A percentile compares a stretch with the other conserved stretches of the same genome.
Evolutionary conservation across 2,329 filamentous ascomycete species (phyloP).

Genomic region (Alternaria longipes): DNA sequence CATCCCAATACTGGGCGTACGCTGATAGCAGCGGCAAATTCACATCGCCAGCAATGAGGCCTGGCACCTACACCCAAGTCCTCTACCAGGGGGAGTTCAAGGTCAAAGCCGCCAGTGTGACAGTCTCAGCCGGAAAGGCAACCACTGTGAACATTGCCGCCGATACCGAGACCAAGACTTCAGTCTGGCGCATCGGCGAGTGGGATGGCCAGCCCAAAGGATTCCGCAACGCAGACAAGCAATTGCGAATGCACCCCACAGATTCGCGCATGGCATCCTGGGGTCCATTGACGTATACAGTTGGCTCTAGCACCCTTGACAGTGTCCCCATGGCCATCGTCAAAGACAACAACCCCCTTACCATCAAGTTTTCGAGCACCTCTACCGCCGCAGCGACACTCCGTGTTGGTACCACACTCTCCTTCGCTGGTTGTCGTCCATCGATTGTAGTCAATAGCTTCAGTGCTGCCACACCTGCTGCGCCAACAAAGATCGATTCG

Average conservation of each 20-base stretch:
- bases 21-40: conserved; percentile 65
- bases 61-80: conserved; percentile 74
- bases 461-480: conserved; percentile 58
- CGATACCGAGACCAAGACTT: conserved; percentile 58
- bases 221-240: conserved; percentile 73
- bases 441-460: conserved; percentile 66
- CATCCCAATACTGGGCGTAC: conserved; percentile 72
- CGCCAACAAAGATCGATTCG: conserved; percentile 70
- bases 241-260: conserved; percentile 73
- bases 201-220: conserved; percentile 68
- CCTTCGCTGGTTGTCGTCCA: conserved; percentile 68
- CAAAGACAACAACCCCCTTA: conserved; percentile 68
- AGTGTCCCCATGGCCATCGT: conserved; percentile 74
- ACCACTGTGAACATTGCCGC: conserved; percentile 63
- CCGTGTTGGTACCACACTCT: conserved; percentile 70
- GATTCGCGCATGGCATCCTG: conserved; percentile 71
- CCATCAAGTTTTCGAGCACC: conserved; percentile 67
- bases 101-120: conserved; percentile 58
- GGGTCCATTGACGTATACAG: conserved; percentile 68
- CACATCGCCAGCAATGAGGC: conserved; percentile 72
- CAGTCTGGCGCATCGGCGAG: conserved; percentile 71
- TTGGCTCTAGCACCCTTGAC: conserved; percentile 62
- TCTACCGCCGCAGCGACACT: conserved; percentile 65
- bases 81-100: conserved; percentile 69
- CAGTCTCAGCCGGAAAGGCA: conserved; percentile 60